These are phyloP conservation scores for Croton setiger DNA, from an alignment of 441 rosid species.

Conservation along the genomic window DNA sequence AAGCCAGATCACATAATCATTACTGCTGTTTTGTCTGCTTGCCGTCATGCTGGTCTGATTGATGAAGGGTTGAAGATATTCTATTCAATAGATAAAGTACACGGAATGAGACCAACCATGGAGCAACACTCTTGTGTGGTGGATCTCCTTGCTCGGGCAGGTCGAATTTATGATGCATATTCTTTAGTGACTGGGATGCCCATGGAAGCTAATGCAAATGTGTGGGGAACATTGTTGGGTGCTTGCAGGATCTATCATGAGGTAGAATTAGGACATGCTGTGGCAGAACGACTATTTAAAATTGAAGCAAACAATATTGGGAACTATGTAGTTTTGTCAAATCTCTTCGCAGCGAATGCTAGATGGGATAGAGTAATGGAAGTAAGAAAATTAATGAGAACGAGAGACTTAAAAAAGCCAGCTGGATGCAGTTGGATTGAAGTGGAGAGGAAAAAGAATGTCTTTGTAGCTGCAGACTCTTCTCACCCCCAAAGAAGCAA, in stretches of 20 bases:
- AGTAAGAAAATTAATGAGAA: slow-evolving; percentile 67
- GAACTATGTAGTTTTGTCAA: slow-evolving; percentile 67
- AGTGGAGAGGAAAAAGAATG: slow-evolving; percentile 49
- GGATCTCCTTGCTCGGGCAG: slow-evolving; percentile 87
- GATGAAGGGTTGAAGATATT: slow-evolving; percentile 65
- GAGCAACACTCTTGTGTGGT: slow-evolving; percentile 74
- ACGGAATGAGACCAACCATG: slow-evolving; percentile 61
- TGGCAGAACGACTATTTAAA: slow-evolving; percentile 58
- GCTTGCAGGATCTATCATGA: slow-evolving; percentile 65
- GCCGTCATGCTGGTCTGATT: slow-evolving; percentile 77
- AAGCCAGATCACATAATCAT: slow-evolving; percentile 75
- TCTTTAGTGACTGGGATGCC: slow-evolving; percentile 53
- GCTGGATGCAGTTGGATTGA: slow-evolving; percentile 96
- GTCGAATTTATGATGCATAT: slow-evolving; percentile 63
- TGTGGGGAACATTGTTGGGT: slow-evolving; percentile 76
- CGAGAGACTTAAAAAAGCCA: slow-evolving; percentile 62
- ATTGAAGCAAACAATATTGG: slow-evolving; percentile 55
- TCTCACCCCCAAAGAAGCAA: slow-evolving; percentile 53
- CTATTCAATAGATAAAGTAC: slow-evolving; percentile 43
- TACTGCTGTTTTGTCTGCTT: slow-evolving; percentile 71
- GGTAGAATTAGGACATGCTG: slow-evolving; percentile 57
- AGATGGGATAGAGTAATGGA: slow-evolving; percentile 75
- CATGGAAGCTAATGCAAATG: slow-evolving; percentile 53
- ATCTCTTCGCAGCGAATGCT: slow-evolving; percentile 72
- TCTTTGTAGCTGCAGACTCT: slow-evolving; percentile 68